Evolutionary conservation across 2,329 filamentous ascomycete species (phyloP).

Genomic region (Colletotrichum tropicicola): DNA sequence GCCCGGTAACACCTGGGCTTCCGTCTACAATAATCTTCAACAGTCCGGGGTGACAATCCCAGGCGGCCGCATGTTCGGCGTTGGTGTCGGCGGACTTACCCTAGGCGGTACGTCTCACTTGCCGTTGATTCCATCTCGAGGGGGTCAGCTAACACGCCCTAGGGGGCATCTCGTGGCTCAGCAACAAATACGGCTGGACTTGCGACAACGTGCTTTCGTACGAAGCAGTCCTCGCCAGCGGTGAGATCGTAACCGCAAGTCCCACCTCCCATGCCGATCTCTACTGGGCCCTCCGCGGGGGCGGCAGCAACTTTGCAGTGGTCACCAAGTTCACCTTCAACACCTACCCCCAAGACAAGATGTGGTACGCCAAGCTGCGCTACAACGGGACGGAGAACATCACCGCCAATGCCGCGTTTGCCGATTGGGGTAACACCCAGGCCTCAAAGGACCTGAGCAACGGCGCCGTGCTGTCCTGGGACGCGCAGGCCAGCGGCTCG

Average conservation of each 20-base stretch:
- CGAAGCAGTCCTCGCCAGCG: conserved; percentile 49
- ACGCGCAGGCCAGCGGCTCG: conserved; percentile 11
- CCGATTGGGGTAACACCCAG: background rate
- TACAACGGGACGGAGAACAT: background rate
- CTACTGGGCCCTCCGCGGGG: conserved; percentile 54
- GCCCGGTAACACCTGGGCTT: conserved; percentile 47
- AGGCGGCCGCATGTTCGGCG: conserved; percentile 48
- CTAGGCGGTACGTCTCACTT: conserved; percentile 40
- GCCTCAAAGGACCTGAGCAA: no score
- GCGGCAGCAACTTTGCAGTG: conserved; percentile 52
- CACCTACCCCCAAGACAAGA: conserved; percentile 28
- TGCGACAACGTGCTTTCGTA: conserved; percentile 49
- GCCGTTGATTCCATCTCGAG: background rate
- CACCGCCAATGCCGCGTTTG: background rate
- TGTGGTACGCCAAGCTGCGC: background rate
- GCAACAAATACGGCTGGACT: conserved; percentile 47
- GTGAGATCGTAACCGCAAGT: conserved; percentile 48
- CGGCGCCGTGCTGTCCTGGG: conserved; percentile 33
- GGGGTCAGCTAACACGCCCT: background rate
- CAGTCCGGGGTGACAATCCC: conserved; percentile 41
- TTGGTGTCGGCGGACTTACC: conserved; percentile 51
- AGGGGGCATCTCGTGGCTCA: conserved; percentile 54
- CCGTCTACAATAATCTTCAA: conserved; percentile 47
- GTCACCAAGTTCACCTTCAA: conserved; percentile 37
- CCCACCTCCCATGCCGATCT: conserved; percentile 45